A percentile compares a stretch with the other conserved stretches of the same genome.
Evolutionary conservation across 202 grass and related monocot species (phyloP).

Genomic region (Bolboschoenoplectus hybrid): DNA sequence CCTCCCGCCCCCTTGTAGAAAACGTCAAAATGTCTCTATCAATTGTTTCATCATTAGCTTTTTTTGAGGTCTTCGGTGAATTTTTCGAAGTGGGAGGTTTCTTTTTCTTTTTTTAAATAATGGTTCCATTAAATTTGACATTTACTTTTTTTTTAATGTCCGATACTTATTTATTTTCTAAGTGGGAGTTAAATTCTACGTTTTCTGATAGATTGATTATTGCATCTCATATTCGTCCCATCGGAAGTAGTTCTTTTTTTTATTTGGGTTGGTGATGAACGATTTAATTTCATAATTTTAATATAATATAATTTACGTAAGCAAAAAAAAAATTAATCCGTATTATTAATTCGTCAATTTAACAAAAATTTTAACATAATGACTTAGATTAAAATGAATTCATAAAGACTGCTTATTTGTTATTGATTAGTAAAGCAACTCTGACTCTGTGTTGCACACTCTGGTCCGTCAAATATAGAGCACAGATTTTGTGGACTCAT

Average conservation of each 20-base stretch:
- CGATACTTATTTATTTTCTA: background rate
- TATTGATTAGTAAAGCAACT: too few relatives aligned
- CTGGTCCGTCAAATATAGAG: too few relatives aligned
- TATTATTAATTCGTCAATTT: too few relatives aligned
- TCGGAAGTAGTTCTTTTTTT: background rate
- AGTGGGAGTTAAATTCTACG: background rate
- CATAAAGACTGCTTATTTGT: too few relatives aligned
- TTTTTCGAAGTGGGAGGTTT: background rate
- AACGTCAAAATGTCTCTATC: constrained; percentile 16
- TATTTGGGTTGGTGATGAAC: background rate
- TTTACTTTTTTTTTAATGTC: too few relatives aligned
- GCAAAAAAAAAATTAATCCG: background rate
- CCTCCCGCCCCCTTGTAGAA: background rate
- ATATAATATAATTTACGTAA: background rate
- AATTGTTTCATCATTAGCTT: background rate
- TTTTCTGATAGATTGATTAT: background rate
- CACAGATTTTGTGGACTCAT: too few relatives aligned
- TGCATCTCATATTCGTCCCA: background rate
- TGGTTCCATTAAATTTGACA: too few relatives aligned
- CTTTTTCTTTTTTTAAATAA: too few relatives aligned
- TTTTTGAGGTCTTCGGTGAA: background rate
- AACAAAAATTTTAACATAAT: too few relatives aligned
- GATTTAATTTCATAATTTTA: background rate
- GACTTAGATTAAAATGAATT: too few relatives aligned
- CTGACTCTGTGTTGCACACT: too few relatives aligned